Base-by-base conservation (phyloP, 1,284 basidiomycete genomes). In the Porodaedalea pini region DNA sequence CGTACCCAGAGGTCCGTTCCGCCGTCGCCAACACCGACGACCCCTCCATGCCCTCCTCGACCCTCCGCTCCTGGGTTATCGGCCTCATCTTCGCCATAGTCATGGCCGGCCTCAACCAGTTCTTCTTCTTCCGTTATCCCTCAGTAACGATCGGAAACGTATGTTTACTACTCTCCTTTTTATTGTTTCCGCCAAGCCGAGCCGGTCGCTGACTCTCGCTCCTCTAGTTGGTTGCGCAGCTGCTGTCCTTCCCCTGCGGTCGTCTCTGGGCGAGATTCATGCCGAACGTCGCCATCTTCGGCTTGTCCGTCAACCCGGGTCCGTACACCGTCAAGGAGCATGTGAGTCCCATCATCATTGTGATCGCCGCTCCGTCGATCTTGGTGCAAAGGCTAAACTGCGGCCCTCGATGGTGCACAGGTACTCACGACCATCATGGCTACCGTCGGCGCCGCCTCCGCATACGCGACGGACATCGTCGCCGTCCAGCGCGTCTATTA, bases 261-360 rank as follows among this genome's bases (percentile, higher is more conserved):
- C 68, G 74, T 21, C 64, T 71, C 11, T 80, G 78, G 75, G 76
- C 79, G 4, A 71, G 72, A 7, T 66, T 78, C 43, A 64, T 87
- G 51, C 88, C 83, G 21, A 68, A 69, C 31, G 73, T 73, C 62
- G 67, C 69, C 59, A 71, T 86, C 15, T 76, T 84, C 34, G 75
- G 78, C 7, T 36, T 75, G 13, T 63, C 73, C 5, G 67, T 90
- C 51, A 90, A 90, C 68, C 86, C 88, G 19, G 87, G 87, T 17
- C 83, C 85, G 2, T 90, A 88, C 68, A 82, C 83, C 51, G 86
- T 90, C 70, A 90, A 90, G 64, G 87, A 90, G 68, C 87, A 88
- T 68, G 78, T 71, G 17, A 56, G 55, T 55, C 21, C 4, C 19
- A 31, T 36, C n/a, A n/a, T n/a, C n/a, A n/a, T n/a, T n/a, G n/a